Evolutionary conservation across 2,329 filamentous ascomycete genomes (phyloP).

Genomic region (Corynespora cassiicola): DNA sequence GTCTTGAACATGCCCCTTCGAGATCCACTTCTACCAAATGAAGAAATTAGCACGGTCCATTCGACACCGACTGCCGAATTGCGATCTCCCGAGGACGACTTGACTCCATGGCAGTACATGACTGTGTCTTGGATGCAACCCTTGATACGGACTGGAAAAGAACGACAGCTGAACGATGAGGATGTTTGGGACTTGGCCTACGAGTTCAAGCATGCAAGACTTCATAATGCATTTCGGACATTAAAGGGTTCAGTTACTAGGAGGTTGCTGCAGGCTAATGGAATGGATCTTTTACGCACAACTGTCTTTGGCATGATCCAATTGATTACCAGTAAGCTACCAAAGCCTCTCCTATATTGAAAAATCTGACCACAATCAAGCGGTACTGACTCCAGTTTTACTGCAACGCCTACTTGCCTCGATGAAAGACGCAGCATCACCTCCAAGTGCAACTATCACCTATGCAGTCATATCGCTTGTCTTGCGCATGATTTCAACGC

Average conservation of each 20-base stretch:
- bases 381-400: conserved; percentile 66
- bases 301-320: conserved; percentile 70
- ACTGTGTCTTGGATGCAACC: conserved; percentile 83
- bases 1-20: conserved; percentile 75
- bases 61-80: conserved; percentile 62
- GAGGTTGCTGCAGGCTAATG: conserved; percentile 77
- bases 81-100: conserved; percentile 80
- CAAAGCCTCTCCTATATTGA: not conserved
- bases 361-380: conserved; percentile 17
- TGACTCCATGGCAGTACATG: conserved; percentile 84
- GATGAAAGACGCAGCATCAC: conserved; percentile 62
- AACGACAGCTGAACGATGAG: conserved; percentile 72
- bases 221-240: conserved; percentile 77
- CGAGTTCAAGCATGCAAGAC: conserved; percentile 79
- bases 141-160: conserved; percentile 69
- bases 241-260: conserved; percentile 74
- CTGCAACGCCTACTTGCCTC: conserved; percentile 74
- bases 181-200: conserved; percentile 83
- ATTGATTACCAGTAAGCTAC: conserved; percentile 57
- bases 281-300: conserved; percentile 76
- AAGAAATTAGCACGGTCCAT: conserved; percentile 67
- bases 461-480: conserved; percentile 70
- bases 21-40: conserved; percentile 59
- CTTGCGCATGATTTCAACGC: conserved; percentile 66
- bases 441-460: conserved; percentile 64